These are phyloP conservation scores for Wickerhamiella sergipiensis DNA, from an alignment of 805 yeast species.

Conservation along the genomic window DNA sequence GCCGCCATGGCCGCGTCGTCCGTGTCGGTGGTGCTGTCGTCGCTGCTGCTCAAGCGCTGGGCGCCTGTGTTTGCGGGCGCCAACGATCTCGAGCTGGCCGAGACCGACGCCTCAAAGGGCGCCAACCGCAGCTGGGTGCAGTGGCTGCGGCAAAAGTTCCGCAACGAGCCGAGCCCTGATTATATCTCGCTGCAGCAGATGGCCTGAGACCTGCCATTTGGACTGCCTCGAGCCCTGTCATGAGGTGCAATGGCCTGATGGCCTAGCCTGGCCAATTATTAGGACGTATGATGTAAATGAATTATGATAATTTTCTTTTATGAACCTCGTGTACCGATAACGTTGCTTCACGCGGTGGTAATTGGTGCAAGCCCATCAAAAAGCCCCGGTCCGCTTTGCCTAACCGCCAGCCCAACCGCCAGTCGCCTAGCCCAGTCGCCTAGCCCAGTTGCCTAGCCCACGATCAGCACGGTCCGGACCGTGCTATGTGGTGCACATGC, in stretches of 20 bases:
- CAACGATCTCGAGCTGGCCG: background rate
- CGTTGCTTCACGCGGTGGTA: no score
- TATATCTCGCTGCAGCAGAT: background rate
- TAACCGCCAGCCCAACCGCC: no score
- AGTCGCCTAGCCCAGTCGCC: no score
- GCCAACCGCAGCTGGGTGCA: background rate
- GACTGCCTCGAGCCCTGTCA: no score
- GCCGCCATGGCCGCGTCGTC: slow-evolving; percentile 90
- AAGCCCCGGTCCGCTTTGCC: no score
- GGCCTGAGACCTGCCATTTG: no score
- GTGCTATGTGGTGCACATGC: background rate
- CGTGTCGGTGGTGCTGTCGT: slow-evolving; percentile 73
- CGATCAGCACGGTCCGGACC: no score
- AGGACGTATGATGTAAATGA: background rate
- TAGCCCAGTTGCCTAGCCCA: no score
- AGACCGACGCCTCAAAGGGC: background rate
- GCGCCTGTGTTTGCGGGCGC: slow-evolving; percentile 7
- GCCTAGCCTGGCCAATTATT: no score
- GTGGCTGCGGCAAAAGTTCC: background rate
- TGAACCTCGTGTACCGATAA: no score
- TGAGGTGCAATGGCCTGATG: no score
- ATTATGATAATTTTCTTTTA: background rate
- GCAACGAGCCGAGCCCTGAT: background rate
- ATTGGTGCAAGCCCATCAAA: no score
- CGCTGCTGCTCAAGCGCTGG: slow-evolving; percentile 57